These are phyloP conservation scores for Russula sp. DNA, from an alignment of 768 basidiomycete species.

Conservation along the genomic window DNA sequence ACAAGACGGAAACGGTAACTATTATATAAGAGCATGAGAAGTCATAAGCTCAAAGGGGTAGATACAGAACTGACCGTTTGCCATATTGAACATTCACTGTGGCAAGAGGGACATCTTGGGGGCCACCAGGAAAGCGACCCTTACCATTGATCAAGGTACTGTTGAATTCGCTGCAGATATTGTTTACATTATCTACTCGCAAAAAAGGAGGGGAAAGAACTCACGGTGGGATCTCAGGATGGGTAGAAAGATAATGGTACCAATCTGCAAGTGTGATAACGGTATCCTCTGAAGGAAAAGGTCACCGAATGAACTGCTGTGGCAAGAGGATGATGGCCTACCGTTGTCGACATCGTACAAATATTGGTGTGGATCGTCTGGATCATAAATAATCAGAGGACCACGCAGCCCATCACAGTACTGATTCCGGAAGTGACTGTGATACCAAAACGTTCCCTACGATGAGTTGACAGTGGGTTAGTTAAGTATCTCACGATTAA, in stretches of 20 bases:
- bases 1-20: conserved; percentile 32
- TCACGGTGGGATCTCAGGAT: not conserved
- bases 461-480: not conserved
- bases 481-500: not conserved
- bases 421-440: conserved; percentile 43
- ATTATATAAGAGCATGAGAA: not conserved
- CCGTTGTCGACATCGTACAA: conserved; percentile 38
- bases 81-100: conserved; percentile 19
- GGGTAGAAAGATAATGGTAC: conserved; percentile 27
- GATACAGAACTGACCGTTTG: conserved; percentile 17
- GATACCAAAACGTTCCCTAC: conserved; percentile 41
- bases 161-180: conserved; percentile 32
- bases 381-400: conserved; percentile 37
- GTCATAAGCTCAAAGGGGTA: not conserved
- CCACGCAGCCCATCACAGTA: conserved; percentile 47
- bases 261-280: conserved; percentile 50
- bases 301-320: not conserved
- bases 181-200: not conserved
- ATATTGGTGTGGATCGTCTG: conserved; percentile 33
- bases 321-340: not conserved
- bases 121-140: conserved; percentile 40
- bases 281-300: conserved; percentile 40
- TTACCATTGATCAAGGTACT: conserved; percentile 48
- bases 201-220: not conserved
- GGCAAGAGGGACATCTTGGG: conserved; percentile 11